A percentile compares a stretch with the other conserved stretches of the same genome.
These are phyloP conservation scores for cucumber (Cucumis sativus) DNA, from an alignment of 306 rosid species.

Conservation along the genomic window Cucumber_9930_V3 NC_026658.2:6239501-6240000, in stretches of 20 bases:
- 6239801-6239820: constrained; percentile 4
- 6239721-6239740: constrained; percentile 98
- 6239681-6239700: constrained; percentile 99
- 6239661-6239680: constrained; percentile 95
- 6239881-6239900: constrained; percentile 96
- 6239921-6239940: constrained; percentile 86
- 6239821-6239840: constrained; percentile 1
- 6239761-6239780: constrained; percentile 89
- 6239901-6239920: constrained; percentile 99
- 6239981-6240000: constrained; percentile 34
- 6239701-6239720: constrained; percentile 94
- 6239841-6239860: constrained; percentile 13
- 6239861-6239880: constrained; percentile 19
- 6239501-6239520: not conserved
- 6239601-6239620: not conserved
- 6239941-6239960: constrained; percentile 51
- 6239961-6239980: constrained; percentile 31
- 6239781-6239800: constrained; percentile 98
- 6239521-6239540: not conserved
- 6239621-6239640: not conserved
- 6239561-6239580: not conserved
- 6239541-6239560: not conserved
- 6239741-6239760: constrained; percentile 69
- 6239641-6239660: not conserved
- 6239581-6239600: not conserved